Base-by-base conservation (phyloP, 495 filamentous ascomycete genomes). In the Hyaloscypha bicolor region DNA sequence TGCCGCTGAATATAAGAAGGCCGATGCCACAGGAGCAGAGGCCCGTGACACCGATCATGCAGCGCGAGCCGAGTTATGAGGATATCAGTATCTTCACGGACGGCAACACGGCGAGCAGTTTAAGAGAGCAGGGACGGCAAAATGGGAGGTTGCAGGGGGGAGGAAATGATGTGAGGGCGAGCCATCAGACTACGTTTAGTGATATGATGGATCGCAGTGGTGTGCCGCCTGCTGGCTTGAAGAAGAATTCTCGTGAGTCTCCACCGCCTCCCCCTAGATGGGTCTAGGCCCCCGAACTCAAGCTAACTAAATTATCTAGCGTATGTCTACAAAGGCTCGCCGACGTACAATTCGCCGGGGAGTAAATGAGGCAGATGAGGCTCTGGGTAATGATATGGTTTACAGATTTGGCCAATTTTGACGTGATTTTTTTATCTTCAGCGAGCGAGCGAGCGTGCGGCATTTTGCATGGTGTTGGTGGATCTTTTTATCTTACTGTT, bases 61-160 rank as follows among this genome's bases (percentile, higher is more conserved):
- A 80, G 52, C 79, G 85, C 2, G 81, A 87, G 72, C 80, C 82
- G 1, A 90, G 88, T 70, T 74, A 73, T 37, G 86, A 90, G 74
- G 88, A 85, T 76, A 92, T 92, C 72, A 86, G 87, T 68, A 82
- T 93, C 16, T 92, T 90, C 76, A 86, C 88, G 6, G 89, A 91
- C 62, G 85, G 85, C 11, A 79, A 74, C 19, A 79, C 76, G 6
- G 69, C 82, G 62, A 60, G 72, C 73, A 25, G 65, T 16, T 30
- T 73, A 35, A 22, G 71, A 37, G 55, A 70, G 25, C 42, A 42
- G 30, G 53, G 58, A 25, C 52, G 62, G 25, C n/a, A 59, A 42
- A 61, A 64, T 55, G 60, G n/a, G 9, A 8, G 51, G 29, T 37
- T 29, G 21, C 57, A 48, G 2, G 25, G n/a, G 2, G n/a, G n/a